Conservation (phyloP, 768 basidiomycete genomes). For the Mycena epipterygia region DNA sequence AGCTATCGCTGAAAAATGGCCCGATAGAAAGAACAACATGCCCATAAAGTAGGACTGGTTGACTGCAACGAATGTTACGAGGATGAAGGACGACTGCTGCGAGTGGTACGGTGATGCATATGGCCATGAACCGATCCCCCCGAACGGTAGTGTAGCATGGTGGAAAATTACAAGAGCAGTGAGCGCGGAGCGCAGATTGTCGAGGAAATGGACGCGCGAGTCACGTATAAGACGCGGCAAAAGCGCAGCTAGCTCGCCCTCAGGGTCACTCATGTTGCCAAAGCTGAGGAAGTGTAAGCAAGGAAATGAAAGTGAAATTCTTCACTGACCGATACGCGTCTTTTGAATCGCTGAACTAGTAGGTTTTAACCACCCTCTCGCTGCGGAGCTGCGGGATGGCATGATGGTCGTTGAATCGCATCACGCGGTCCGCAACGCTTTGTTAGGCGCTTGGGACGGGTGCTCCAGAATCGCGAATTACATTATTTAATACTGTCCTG, state of each 20-base stretch:
- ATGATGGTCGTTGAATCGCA: no score
- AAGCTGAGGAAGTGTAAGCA: not conserved
- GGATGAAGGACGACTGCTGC: not conserved
- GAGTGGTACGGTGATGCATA: slow-evolving; percentile 28
- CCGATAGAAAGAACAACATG: slow-evolving; percentile 27
- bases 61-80: slow-evolving; percentile 10
- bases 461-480: no score
- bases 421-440: no score
- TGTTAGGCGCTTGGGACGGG: no score
- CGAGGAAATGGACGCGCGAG: slow-evolving; percentile 29
- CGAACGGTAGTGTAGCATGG: slow-evolving; percentile 27
- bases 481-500: not conserved
- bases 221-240: slow-evolving; percentile 29
- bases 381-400: no score
- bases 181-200: slow-evolving; percentile 33
- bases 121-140: slow-evolving; percentile 23
- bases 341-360: no score
- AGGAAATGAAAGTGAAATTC: no score
- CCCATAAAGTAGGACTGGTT: slow-evolving; percentile 37
- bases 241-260: slow-evolving; percentile 32
- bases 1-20: slow-evolving; percentile 26
- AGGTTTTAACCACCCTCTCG: no score
- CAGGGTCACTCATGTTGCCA: slow-evolving; percentile 27
- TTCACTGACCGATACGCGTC: no score
- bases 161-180: slow-evolving; percentile 31